Evolutionary conservation across 2,329 filamentous ascomycete genomes (phyloP).

Genomic region (Beauveria rudraprayagi): DNA sequence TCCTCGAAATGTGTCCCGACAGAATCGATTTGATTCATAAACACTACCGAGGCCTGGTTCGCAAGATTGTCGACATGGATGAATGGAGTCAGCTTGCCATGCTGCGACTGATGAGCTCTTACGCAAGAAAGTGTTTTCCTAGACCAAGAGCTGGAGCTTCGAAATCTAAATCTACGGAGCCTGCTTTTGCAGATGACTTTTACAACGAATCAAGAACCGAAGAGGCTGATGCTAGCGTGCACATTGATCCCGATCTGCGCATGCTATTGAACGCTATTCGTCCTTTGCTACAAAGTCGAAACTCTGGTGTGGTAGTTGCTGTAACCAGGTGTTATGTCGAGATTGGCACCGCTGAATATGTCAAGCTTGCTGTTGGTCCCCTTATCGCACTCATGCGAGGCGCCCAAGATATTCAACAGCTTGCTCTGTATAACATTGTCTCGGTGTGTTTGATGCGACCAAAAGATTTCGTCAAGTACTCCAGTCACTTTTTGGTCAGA

Average conservation of each 20-base stretch:
- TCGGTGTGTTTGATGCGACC: constrained; percentile 76
- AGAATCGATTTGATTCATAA: constrained; percentile 82
- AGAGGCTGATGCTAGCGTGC: constrained; percentile 43
- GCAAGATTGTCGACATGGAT: constrained; percentile 96
- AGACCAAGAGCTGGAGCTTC: constrained; percentile 49
- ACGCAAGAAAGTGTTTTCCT: constrained; percentile 84
- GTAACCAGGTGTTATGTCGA: constrained; percentile 80
- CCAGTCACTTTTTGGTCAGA: constrained; percentile 81
- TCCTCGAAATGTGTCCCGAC: constrained; percentile 82
- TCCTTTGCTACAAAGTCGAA: constrained; percentile 84
- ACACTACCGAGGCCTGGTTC: constrained; percentile 77
- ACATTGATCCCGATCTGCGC: constrained; percentile 74
- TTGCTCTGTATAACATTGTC: constrained; percentile 90
- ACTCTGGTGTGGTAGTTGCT: constrained; percentile 84
- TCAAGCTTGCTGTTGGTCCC: constrained; percentile 70
- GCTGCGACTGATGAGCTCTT: constrained; percentile 71
- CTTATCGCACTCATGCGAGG: constrained; percentile 78
- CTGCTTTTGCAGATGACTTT: constrained; percentile 57
- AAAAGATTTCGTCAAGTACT: constrained; percentile 75
- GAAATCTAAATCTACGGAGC: constrained; percentile 24
- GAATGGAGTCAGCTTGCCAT: constrained; percentile 93
- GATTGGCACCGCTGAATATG: constrained; percentile 70
- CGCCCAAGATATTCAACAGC: constrained; percentile 77
- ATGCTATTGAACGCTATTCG: constrained; percentile 72
- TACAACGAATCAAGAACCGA: constrained; percentile 59